Evolutionary conservation across 1,284 basidiomycete genomes (phyloP).

Genomic region (Austroboletus sp.): DNA sequence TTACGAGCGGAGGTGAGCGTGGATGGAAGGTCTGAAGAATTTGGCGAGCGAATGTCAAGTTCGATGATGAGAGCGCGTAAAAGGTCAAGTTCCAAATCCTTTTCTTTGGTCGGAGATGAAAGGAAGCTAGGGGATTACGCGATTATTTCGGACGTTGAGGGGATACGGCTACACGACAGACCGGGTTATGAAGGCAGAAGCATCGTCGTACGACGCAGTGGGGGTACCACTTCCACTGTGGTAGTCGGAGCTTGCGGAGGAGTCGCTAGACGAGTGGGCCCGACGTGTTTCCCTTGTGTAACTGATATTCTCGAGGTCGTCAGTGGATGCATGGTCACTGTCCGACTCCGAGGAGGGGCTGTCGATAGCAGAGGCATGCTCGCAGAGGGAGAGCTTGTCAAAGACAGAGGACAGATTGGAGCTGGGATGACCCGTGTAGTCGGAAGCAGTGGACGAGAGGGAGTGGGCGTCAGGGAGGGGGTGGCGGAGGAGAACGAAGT

Average conservation of each 20-base stretch:
- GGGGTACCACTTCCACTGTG: constrained; percentile 10
- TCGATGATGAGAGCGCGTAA: constrained; percentile 53
- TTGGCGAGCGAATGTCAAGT: constrained; percentile 42
- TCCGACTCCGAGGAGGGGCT: constrained; percentile 9
- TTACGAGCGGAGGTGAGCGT: constrained; percentile 56
- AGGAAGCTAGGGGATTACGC: constrained; percentile 17
- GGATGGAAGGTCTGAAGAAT: constrained; percentile 41
- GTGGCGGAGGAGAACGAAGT: constrained; percentile 24
- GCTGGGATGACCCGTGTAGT: background rate
- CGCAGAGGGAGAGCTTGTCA: constrained; percentile 14
- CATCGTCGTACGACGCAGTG: constrained; percentile 22
- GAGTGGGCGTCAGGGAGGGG: constrained; percentile 19
- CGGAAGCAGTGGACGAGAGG: constrained; percentile 16
- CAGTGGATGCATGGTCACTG: background rate
- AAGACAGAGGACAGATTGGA: constrained; percentile 14
- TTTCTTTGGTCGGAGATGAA: constrained; percentile 26
- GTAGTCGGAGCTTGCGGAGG: constrained; percentile 8
- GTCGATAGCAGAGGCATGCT: constrained; percentile 4
- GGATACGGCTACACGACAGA: constrained; percentile 7
- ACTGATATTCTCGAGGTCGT: constrained; percentile 1
- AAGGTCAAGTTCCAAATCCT: constrained; percentile 40
- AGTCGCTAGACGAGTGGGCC: background rate
- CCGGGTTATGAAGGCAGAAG: constrained; percentile 28
- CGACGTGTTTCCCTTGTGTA: constrained; percentile 1
- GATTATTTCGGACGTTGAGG: background rate